Base-by-base conservation (phyloP, 208 protist genomes). In the Wallacemonas collosoma region DNA sequence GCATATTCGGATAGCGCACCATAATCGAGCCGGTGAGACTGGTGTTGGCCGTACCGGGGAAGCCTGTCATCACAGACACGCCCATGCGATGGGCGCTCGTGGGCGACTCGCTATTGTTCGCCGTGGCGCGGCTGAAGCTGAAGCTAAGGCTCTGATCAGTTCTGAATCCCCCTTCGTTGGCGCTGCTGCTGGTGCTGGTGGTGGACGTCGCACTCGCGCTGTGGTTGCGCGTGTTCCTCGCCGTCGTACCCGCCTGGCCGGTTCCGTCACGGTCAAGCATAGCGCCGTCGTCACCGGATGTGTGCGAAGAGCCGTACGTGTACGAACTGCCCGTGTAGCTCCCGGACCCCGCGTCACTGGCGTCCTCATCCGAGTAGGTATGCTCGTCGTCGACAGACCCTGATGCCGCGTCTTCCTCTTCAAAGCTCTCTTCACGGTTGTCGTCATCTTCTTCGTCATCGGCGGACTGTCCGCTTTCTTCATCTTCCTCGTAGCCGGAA, bases 131-230 rank as follows among this genome's bases (percentile, higher is more conserved):
- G 2, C 60, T 41, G 41, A 65, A 53, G 26, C 60, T 65, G 43
- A 65, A 65, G 60, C 60, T 65, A 41, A 65, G 40, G 17, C 50
- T 65, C 43, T 45, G 36, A n/a, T 65, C 60, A 3, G 60, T 65
- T 6, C 36, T 41, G 43, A 65, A 65, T 4, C 60, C 60, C 11
- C 41, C 40, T 3, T 50, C 60, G 0, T 51, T 41, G 56, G 7
- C 48, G 8, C 38, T 54, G 47, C 58, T 73, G 48, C 48, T 73
- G 38, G 45, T 72, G 45, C 35, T 63, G 38, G 26, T 63, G 36
- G 36, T 47, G 69, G 26, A 54, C 5, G 38, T 51, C 4, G 17
- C n/a, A 44, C 15, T 50, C 45, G n/a, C 26, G 58, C 4, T 41
- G 6, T 36, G 11, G 56, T 45, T 72, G 48, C 36, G 63, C 14